These are phyloP conservation scores for Microsporum canis DNA, from an alignment of 2,329 filamentous ascomycete genomes.

Conservation along the genomic window DNA sequence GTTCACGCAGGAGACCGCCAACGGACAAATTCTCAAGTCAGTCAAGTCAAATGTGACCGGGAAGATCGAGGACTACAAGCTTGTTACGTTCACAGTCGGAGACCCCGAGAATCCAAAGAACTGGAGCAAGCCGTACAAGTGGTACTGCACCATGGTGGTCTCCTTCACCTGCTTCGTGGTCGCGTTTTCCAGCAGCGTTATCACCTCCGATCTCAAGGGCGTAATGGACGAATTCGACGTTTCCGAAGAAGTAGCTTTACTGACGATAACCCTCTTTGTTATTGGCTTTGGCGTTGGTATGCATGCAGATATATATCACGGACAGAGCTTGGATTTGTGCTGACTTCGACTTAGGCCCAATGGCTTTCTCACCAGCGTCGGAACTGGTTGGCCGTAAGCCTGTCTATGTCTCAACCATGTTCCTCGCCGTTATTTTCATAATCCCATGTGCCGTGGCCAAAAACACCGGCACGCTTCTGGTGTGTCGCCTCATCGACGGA, in stretches of 20 bases:
- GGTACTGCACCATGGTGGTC: slow-evolving; percentile 78
- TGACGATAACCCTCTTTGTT: slow-evolving; percentile 66
- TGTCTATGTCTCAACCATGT: slow-evolving; percentile 58
- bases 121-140: slow-evolving; percentile 67
- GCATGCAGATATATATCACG: background rate
- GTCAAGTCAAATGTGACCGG: slow-evolving; percentile 45
- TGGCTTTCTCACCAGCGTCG: slow-evolving; percentile 67
- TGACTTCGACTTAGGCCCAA: slow-evolving; percentile 44
- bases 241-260: slow-evolving; percentile 58
- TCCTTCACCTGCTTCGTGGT: slow-evolving; percentile 65
- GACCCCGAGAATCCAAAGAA: slow-evolving; percentile 78
- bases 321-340: background rate
- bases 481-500: slow-evolving; percentile 66
- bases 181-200: slow-evolving; percentile 59
- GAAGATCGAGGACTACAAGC: slow-evolving; percentile 44
- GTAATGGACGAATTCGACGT: slow-evolving; percentile 54
- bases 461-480: slow-evolving; percentile 65
- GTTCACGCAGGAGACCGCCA: slow-evolving; percentile 51
- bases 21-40: slow-evolving; percentile 50
- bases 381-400: slow-evolving; percentile 62
- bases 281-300: slow-evolving; percentile 66
- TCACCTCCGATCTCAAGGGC: slow-evolving; percentile 63
- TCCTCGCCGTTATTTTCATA: slow-evolving; percentile 63
- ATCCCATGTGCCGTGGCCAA: slow-evolving; percentile 67
- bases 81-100: slow-evolving; percentile 59